phyloP scores from a whole-genome alignment of 2,329 filamentous ascomycete species.

The Colletotrichum graminicola region DNA sequence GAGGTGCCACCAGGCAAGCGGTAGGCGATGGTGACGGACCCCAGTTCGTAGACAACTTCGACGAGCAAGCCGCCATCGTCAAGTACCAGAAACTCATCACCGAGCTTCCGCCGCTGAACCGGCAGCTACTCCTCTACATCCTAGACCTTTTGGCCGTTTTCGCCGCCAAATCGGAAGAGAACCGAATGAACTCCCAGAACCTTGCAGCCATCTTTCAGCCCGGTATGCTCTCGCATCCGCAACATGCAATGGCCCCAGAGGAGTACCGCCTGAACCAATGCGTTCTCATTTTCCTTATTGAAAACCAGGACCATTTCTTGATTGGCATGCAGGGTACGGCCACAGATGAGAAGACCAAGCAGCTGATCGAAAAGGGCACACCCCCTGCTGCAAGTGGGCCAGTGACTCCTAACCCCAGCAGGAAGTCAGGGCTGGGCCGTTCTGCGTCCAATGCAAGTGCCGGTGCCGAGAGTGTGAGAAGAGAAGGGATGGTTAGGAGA shows the following conservation, averaged over 20 bases:
- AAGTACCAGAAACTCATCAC: conserved; percentile 93
- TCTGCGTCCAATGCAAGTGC: conserved; percentile 91
- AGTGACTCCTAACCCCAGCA: conserved; percentile 63
- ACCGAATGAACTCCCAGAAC: conserved; percentile 96
- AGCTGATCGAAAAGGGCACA: conserved; percentile 77
- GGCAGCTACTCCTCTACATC: conserved; percentile 94
- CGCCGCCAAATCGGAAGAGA: conserved; percentile 94
- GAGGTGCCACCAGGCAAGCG: conserved; percentile 77
- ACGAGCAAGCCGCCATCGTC: conserved; percentile 78
- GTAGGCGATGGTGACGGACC: conserved; percentile 76
- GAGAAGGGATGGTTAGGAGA: conserved; percentile 82
- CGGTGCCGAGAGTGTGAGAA: conserved; percentile 86
- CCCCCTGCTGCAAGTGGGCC: conserved; percentile 59
- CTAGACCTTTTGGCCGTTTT: conserved; percentile 96
- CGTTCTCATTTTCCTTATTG: conserved; percentile 96
- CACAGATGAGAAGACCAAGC: conserved; percentile 84
- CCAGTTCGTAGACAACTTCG: conserved; percentile 75
- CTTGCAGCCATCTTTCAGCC: conserved; percentile 97
- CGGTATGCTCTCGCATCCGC: conserved; percentile 92
- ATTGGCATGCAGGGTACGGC: conserved; percentile 99
- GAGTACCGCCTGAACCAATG: conserved; percentile 97
- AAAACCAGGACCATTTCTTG: conserved; percentile 98
- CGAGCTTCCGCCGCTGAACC: conserved; percentile 90
- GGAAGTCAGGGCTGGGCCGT: conserved; percentile 73
- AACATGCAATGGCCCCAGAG: conserved; percentile 93